Evolutionary conservation across 495 filamentous ascomycete species (phyloP).

Genomic region (Talaromyces nanjingensis): DNA sequence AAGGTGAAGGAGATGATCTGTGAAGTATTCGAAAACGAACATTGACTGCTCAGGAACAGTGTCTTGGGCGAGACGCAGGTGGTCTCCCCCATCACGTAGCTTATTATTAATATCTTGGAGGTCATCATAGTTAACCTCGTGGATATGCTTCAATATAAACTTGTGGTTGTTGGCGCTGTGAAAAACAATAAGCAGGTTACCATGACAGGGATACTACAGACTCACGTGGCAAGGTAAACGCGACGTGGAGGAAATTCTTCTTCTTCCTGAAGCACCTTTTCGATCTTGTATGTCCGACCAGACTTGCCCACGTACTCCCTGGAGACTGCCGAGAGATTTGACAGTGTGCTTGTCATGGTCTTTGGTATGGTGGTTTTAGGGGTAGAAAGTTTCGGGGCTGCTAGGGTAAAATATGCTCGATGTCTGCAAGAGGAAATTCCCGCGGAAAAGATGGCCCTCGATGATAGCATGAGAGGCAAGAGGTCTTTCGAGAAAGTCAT

Average conservation of each 20-base stretch:
- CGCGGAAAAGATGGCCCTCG: neutral
- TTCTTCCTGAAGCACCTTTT: conserved; percentile 23
- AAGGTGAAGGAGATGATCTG: conserved; percentile 35
- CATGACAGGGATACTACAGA: conserved; percentile 2
- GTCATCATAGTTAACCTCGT: conserved; percentile 32
- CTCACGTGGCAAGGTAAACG: conserved; percentile 19
- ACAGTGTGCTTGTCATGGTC: neutral
- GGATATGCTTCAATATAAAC: conserved; percentile 36
- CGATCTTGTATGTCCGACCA: conserved; percentile 27
- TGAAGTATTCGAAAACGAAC: conserved; percentile 42
- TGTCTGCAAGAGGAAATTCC: neutral
- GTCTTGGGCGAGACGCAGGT: conserved; percentile 26
- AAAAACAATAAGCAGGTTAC: conserved; percentile 13
- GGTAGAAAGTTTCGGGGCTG: neutral
- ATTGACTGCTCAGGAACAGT: conserved; percentile 38
- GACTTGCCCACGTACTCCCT: conserved; percentile 16
- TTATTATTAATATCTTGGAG: conserved; percentile 28
- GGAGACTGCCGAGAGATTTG: neutral
- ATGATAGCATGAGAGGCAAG: neutral
- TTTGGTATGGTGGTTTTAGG: neutral
- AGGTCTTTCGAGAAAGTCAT: neutral
- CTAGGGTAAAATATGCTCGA: neutral
- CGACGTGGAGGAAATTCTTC: conserved; percentile 15
- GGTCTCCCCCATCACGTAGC: conserved; percentile 27
- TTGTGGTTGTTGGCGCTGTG: conserved; percentile 28